These are phyloP conservation scores for Hypomyces perniciosus DNA, from an alignment of 2,329 filamentous ascomycete species.

Conservation along the genomic window DNA sequence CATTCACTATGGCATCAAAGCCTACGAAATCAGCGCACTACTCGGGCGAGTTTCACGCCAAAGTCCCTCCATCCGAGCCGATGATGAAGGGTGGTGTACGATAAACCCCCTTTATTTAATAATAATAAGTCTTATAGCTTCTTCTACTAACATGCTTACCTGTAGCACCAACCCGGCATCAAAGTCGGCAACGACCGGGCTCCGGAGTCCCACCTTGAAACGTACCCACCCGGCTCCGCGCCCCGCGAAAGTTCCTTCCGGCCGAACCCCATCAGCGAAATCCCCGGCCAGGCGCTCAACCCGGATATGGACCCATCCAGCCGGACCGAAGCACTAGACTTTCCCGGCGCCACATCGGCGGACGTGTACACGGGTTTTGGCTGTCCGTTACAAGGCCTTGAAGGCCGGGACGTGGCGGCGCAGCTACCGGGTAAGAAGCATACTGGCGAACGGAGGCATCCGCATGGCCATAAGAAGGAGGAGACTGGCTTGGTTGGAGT, in stretches of 20 bases:
- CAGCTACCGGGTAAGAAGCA: conserved; percentile 18
- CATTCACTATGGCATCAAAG: no score
- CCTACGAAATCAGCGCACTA: background rate
- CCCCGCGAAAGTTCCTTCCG: conserved; percentile 40
- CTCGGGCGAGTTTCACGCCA: conserved; percentile 6
- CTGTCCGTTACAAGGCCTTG: conserved; percentile 37
- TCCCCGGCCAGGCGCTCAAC: conserved; percentile 31
- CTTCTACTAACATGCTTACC: background rate
- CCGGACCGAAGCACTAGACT: conserved; percentile 26
- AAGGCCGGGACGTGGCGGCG: conserved; percentile 30
- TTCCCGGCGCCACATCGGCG: conserved; percentile 39
- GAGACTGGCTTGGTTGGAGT: conserved; percentile 34
- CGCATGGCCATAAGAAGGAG: conserved; percentile 23
- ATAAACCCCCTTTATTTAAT: background rate
- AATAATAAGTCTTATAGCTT: background rate
- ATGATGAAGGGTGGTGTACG: conserved; percentile 14
- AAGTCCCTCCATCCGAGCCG: conserved; percentile 4
- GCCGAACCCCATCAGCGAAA: conserved; percentile 32
- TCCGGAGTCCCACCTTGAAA: conserved; percentile 59
- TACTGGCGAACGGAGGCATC: conserved; percentile 26
- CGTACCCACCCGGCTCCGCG: conserved; percentile 56
- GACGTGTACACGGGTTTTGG: conserved; percentile 40
- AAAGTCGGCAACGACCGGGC: conserved; percentile 52
- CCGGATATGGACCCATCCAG: conserved; percentile 18
- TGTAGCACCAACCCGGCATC: conserved; percentile 57